These are phyloP conservation scores for Chlorella sp. DNA, from an alignment of 139 green algal genomes.

Conservation along the genomic window DNA sequence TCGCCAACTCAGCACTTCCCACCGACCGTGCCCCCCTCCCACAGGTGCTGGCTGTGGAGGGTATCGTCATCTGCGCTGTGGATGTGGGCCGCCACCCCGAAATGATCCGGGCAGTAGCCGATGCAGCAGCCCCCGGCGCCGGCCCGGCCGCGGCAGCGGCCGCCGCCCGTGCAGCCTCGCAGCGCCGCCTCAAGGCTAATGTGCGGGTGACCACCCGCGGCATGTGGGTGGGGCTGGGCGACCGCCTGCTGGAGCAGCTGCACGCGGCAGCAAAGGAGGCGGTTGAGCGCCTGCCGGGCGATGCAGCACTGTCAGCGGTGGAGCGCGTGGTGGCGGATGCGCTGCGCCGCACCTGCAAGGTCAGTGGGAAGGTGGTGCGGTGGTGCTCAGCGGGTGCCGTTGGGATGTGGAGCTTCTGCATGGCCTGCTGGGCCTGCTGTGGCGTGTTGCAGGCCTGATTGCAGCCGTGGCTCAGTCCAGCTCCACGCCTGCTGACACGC, in stretches of 20 bases:
- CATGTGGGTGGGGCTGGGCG: conserved; percentile 90
- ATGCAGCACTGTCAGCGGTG: conserved; percentile 72
- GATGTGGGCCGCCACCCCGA: conserved; percentile 71
- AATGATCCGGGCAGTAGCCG: conserved; percentile 11
- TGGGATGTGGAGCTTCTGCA: too few relatives aligned
- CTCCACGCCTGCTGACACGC: too few relatives aligned
- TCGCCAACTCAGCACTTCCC: too few relatives aligned
- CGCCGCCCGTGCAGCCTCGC: conserved; percentile 3
- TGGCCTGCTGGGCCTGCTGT: too few relatives aligned
- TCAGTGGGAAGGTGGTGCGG: too few relatives aligned
- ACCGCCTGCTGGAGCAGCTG: conserved; percentile 78
- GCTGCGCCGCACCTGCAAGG: conserved; percentile 62
- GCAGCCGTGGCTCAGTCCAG: too few relatives aligned
- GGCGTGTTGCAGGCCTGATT: too few relatives aligned
- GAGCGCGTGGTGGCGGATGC: conserved; percentile 79
- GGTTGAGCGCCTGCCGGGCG: conserved; percentile 51
- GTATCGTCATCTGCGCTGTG: conserved; percentile 89
- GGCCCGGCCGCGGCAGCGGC: not conserved
- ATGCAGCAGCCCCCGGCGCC: not conserved
- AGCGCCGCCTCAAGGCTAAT: conserved; percentile 40
- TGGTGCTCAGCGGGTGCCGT: too few relatives aligned
- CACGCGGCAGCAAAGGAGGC: conserved; percentile 54
- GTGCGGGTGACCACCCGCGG: conserved; percentile 88
- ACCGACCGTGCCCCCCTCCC: too few relatives aligned
- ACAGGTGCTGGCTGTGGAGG: conserved; percentile 82